Evolutionary conservation across 2,329 filamentous ascomycete species (phyloP).

Genomic region (Corinectria fuckeliana): DNA sequence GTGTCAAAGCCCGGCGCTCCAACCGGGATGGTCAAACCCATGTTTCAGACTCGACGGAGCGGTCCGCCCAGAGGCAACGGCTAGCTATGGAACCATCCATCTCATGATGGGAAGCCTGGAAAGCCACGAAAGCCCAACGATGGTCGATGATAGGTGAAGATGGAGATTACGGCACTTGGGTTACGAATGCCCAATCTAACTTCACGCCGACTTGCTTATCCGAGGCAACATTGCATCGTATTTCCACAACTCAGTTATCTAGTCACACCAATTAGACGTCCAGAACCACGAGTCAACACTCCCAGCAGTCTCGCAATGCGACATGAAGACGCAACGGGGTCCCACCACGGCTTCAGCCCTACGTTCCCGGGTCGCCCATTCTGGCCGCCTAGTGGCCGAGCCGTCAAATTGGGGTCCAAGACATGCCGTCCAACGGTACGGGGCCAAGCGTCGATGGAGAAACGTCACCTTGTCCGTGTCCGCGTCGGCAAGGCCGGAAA

Average conservation of each 20-base stretch:
- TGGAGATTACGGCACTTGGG: slow-evolving; percentile 9
- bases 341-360: slow-evolving; percentile 20
- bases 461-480: slow-evolving; percentile 5
- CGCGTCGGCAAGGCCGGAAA: neutral
- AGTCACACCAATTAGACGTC: slow-evolving; percentile 5
- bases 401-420: slow-evolving; percentile 7
- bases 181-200: slow-evolving; percentile 17
- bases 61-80: slow-evolving; percentile 13
- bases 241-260: neutral
- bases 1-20: neutral
- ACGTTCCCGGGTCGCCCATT: slow-evolving; percentile 14
- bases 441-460: neutral
- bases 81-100: slow-evolving; percentile 1
- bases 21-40: slow-evolving; percentile 1
- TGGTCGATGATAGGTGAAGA: slow-evolving; percentile 8
- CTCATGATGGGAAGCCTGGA: neutral
- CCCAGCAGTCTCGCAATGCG: slow-evolving; percentile 1
- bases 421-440: neutral
- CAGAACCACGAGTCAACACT: neutral
- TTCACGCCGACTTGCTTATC: neutral
- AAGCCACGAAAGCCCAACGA: neutral
- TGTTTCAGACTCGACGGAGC: slow-evolving; percentile 15
- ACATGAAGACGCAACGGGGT: slow-evolving; percentile 6
- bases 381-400: slow-evolving; percentile 5
- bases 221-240: slow-evolving; percentile 1